Evolutionary conservation across 2,329 filamentous ascomycete genomes (phyloP).

Genomic region (Fusarium odoratissimum): DNA sequence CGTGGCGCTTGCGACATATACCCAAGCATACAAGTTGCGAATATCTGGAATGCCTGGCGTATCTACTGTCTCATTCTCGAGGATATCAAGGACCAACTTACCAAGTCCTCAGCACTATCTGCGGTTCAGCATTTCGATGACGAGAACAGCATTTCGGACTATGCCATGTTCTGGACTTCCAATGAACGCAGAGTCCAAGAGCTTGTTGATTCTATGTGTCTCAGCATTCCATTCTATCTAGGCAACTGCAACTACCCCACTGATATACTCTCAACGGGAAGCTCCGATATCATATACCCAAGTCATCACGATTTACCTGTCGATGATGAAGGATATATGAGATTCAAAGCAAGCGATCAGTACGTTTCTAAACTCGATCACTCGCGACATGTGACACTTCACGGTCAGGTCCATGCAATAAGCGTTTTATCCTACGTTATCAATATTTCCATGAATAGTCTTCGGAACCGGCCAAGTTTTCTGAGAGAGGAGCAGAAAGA

Average conservation of each 20-base stretch:
- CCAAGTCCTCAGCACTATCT: accelerated
- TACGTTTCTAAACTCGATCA: slow-evolving; percentile 22
- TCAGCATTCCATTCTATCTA: slow-evolving; percentile 35
- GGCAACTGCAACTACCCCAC: not conserved
- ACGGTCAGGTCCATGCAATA: slow-evolving; percentile 13
- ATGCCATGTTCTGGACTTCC: not conserved
- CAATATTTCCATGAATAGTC: not conserved
- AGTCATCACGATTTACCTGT: slow-evolving; percentile 23
- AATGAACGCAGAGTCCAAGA: not conserved
- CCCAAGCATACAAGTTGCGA: slow-evolving; percentile 29
- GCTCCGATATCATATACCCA: not conserved
- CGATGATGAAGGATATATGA: not conserved
- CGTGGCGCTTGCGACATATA: not conserved
- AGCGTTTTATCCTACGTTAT: slow-evolving; percentile 8
- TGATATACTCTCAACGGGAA: not conserved
- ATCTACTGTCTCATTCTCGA: slow-evolving; percentile 13
- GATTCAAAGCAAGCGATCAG: not conserved
- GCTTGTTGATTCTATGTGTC: slow-evolving; percentile 14
- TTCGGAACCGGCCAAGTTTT: not conserved
- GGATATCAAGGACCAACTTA: not conserved
- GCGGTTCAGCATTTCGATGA: accelerated
- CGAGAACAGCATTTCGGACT: accelerated
- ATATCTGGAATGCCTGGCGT: slow-evolving; percentile 35
- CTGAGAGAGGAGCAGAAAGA: not conserved
- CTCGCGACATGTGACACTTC: slow-evolving; percentile 9